Base-by-base conservation (phyloP, 768 basidiomycete genomes). In the Tulasnella sp. region DNA sequence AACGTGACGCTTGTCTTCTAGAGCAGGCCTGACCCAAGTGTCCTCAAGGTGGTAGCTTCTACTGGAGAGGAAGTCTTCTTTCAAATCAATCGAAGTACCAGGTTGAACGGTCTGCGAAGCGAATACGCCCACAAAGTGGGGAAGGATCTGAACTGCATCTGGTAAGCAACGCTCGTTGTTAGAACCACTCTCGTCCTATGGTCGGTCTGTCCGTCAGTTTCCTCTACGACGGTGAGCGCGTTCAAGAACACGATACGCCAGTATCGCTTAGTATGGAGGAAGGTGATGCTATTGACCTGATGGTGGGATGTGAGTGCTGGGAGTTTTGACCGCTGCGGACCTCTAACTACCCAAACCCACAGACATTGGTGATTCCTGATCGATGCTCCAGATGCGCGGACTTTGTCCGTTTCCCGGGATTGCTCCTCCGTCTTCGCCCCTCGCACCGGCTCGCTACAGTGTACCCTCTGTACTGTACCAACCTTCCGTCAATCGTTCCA, bases 61-160 rank as follows among this genome's bases (percentile, higher is more conserved):
- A 85, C 87, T 18, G 95, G 94, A 80, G 94, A 96, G 48, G 96
- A 97, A 85, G 94, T 97, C 40, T 97, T 94, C 87, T 98, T 98
- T 90, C 97, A 97, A 90, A 97, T 98, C 88, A 98, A 97, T 88
- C 91, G 93, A 84, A 94, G 90, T 86, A 97, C 96, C 69, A 96
- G 93, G 88, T 87, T 98, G 83, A 94, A 91, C 89, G 97, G 97
- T 88, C 90, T 97, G 40, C 94, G 96, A 85, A 93, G 91, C 81
- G 96, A 96, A 69, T 98, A 98, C 86, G 96, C 96, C 78, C 91
- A 89, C 85, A 96, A 96, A 84, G 95, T 97, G 22, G 96, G 96
- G 80, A 96, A 96, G 86, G 95, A 97, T 82, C 93, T 96, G 31
- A 83, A 84, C 82, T 94, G 92, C 84, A 96, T 98, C 84, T 93